Base-by-base conservation (phyloP, 345 rosid genomes). In the Kandelia obovata region DNA sequence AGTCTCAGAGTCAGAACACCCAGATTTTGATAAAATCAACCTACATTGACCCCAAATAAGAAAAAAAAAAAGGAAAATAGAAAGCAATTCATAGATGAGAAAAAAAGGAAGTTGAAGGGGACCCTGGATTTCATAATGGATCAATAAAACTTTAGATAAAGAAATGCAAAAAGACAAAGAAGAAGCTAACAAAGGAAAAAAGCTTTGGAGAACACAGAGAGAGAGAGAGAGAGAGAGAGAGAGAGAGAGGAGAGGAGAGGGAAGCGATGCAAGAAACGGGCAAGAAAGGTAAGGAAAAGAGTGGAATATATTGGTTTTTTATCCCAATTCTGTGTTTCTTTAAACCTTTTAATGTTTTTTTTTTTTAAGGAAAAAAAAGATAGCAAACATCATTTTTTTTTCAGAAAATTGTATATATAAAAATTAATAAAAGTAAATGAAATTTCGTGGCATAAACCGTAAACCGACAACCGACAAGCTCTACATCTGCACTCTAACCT, bases 21-120 rank as follows among this genome's bases (percentile, higher is more conserved):
- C 72, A 66, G 35, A 52, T 5, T 19, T n/a, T 7, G 17, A 5
- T 11, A 57, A 69, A 79, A 66, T 53, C 52, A 39, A 72, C 58
- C 69, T 71, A 34, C 81, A 82, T 77, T 77, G 81, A 82, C 49
- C 78, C 79, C 31, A 35, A 21, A 21, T 21, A 21, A 21, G 21
- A 21, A 21, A 21, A 39, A 51, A 46, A 53, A 56, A 27, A 77
- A 47, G 7, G 23, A 46, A 49, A 75, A 68, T 16, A 43, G 61
- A 62, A 51, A 62, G 58, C 25, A 52, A 68, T 26, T 19, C 32
- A 61, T 13, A 46, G 47, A 51, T 0, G 30, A 19, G 25, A 5
- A 16, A 23, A 31, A 64, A 52, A 30, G 13, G 17, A 17, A 51
- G 61, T 55, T 30, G 15, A 21, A 26, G 1, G 26, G 20, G 27